Percentiles rank a stretch among this genome's conserved stretches.
These are phyloP conservation scores for Cymbopogon flexuosus DNA, from an alignment of 202 grass and related monocot species.

Conservation along the genomic window DNA sequence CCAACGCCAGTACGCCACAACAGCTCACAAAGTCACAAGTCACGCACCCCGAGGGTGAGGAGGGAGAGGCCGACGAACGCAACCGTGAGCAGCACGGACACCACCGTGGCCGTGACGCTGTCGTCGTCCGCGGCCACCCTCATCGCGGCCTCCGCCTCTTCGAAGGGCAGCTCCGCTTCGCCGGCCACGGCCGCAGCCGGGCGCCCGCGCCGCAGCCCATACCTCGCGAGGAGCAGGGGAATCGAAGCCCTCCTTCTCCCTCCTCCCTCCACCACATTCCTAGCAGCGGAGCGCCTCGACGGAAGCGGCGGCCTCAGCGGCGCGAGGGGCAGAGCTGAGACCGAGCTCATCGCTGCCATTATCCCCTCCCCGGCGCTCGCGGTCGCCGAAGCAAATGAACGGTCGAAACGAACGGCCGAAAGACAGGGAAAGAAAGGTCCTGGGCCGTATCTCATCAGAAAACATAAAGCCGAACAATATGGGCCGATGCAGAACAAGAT, in stretches of 20 bases:
- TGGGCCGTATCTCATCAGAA: neutral
- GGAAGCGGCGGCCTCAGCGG: neutral
- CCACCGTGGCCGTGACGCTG: constrained; percentile 43
- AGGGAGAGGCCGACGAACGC: constrained; percentile 68
- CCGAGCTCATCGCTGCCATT: constrained; percentile 38
- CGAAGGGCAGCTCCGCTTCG: constrained; percentile 32
- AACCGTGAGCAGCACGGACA: constrained; percentile 48
- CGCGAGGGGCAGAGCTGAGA: constrained; percentile 23
- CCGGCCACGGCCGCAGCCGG: constrained; percentile 1
- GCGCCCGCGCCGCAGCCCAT: constrained; percentile 6
- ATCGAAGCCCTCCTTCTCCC: neutral
- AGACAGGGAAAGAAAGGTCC: neutral
- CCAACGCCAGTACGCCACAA: neutral
- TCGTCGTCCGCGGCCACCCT: constrained; percentile 53
- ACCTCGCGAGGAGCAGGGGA: constrained; percentile 25
- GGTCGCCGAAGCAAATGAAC: constrained; percentile 30
- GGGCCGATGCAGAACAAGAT: neutral
- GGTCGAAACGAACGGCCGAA: constrained; percentile 34
- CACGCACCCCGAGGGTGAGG: constrained; percentile 74
- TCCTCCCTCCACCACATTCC: neutral
- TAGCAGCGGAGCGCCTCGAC: neutral
- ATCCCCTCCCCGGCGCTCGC: constrained; percentile 38
- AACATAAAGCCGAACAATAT: neutral
- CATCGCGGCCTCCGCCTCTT: constrained; percentile 47
- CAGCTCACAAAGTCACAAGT: neutral